Conservation (phyloP, 306 rosid species). For the Vigna nakashimae region DNA sequence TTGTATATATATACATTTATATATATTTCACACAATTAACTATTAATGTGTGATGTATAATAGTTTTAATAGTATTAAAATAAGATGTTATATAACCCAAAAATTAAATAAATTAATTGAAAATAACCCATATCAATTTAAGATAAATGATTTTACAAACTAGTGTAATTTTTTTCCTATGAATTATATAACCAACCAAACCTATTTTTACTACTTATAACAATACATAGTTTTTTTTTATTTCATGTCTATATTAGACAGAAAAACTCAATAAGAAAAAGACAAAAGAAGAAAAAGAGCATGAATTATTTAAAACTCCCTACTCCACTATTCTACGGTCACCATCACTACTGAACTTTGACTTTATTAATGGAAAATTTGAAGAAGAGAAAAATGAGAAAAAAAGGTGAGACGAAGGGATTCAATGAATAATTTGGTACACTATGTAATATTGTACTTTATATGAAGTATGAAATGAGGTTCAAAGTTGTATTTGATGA, state of each 20-base stretch:
- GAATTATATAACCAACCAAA: too few species aligned
- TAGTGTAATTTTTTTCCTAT: too few species aligned
- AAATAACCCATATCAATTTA: too few species aligned
- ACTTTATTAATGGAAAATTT: constrained; percentile 10
- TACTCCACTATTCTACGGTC: constrained; percentile 6
- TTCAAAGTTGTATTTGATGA: constrained; percentile 28
- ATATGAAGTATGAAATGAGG: constrained; percentile 6
- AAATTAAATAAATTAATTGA: too few species aligned
- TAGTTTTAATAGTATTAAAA: too few species aligned
- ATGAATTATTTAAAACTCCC: constrained; percentile 40
- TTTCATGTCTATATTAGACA: background rate
- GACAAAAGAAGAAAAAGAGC: background rate
- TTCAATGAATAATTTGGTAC: constrained; percentile 8
- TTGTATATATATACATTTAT: too few species aligned
- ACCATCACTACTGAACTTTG: constrained; percentile 36
- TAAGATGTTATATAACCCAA: too few species aligned
- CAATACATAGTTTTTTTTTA: too few species aligned
- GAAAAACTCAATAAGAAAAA: constrained; percentile 1
- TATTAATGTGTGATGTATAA: too few species aligned
- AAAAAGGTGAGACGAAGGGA: background rate
- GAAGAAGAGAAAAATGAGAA: background rate
- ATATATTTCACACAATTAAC: too few species aligned
- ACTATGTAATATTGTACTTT: background rate
- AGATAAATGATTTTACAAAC: too few species aligned
- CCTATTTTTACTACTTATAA: too few species aligned